Base-by-base conservation (phyloP, 2,329 filamentous ascomycete genomes). In the Talaromyces atroroseus region DNA sequence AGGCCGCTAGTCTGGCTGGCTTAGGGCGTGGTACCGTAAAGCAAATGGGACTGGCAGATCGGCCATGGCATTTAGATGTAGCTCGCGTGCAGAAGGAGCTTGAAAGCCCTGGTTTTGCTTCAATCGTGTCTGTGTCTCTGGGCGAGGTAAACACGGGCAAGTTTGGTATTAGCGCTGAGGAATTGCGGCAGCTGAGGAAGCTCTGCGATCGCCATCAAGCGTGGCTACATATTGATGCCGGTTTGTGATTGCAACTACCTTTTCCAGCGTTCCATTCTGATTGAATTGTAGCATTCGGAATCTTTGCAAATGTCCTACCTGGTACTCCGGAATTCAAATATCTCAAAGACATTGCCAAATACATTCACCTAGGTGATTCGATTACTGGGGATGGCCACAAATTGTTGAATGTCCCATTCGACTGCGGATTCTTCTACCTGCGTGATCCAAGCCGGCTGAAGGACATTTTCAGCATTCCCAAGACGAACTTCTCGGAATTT, bases 371-470 rank as follows among this genome's bases (percentile, higher is more conserved):
- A n/a, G 49, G 14, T 14, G 23, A 52, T 12, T 44, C 49, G n/a
- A 52, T 52, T 14, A 44, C 49, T 8, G 49, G 49, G 16, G 38
- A 44, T 6, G 38, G n/a, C 12, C 36, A 52, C 36, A 52, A 52
- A 45, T 29, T 52, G 23, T 24, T 52, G 49, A 52, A 44, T 21
- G 38, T 44, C 11, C 49, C 49, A 14, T 45, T 52, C n/a, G 49
- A 52, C 38, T 52, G 49, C 38, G 49, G 49, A 29, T 52, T 52
- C 38, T 51, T 51, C 49, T 44, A 45, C 38, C 23, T 52, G 36
- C 49, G 38, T 52, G 38, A 52, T 11, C 10, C 16, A 44, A 42
- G 18, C 49, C 21, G 18, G n/a, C 23, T 52, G n/a, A 52, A 52
- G 49, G 49, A 52, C 2, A 45, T 44, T 12, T 52, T 52, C 23